Percentiles rank a stretch among this genome's conserved stretches.
Conservation (phyloP, 2,329 filamentous ascomycete species). For the Colletotrichum eremochloae region DNA sequence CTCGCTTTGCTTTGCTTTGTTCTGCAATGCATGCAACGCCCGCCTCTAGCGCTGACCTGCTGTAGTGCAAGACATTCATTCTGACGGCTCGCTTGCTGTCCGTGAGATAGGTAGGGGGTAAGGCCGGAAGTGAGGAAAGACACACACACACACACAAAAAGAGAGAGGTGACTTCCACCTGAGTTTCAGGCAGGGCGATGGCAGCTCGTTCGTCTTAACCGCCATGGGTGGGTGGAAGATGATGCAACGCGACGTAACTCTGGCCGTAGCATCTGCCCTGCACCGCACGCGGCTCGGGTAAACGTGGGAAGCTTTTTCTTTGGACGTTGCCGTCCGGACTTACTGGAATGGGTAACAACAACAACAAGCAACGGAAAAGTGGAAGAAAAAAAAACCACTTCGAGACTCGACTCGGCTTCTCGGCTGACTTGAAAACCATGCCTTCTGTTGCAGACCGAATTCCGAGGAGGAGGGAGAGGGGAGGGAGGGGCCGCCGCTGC, state of each 20-base stretch:
- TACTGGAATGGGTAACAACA: neutral
- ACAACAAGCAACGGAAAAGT: neutral
- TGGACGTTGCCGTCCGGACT: neutral
- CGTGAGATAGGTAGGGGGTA: neutral
- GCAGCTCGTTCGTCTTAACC: conserved; percentile 19
- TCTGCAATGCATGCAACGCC: neutral
- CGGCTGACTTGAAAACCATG: too few species aligned
- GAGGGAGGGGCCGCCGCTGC: neutral
- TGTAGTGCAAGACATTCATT: conserved; percentile 1
- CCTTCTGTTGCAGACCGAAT: neutral
- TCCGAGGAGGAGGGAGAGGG: neutral
- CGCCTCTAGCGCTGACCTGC: neutral
- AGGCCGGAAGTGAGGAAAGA: neutral
- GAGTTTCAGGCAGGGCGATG: conserved; percentile 36
- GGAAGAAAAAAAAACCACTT: neutral
- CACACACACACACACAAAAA: neutral
- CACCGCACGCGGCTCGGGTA: neutral
- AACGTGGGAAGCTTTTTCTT: neutral
- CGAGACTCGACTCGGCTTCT: too few species aligned
- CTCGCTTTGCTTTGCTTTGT: neutral
- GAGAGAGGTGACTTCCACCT: neutral
- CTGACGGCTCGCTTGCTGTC: neutral
- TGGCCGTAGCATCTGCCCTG: conserved; percentile 14
- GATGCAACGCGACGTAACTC: conserved; percentile 28
- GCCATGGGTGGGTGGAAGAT: neutral